Evolutionary conservation across 306 rosid species (phyloP), one percentile per base, ranked within the genome.

Genomic region (Adenanthera pavonina): DNA sequence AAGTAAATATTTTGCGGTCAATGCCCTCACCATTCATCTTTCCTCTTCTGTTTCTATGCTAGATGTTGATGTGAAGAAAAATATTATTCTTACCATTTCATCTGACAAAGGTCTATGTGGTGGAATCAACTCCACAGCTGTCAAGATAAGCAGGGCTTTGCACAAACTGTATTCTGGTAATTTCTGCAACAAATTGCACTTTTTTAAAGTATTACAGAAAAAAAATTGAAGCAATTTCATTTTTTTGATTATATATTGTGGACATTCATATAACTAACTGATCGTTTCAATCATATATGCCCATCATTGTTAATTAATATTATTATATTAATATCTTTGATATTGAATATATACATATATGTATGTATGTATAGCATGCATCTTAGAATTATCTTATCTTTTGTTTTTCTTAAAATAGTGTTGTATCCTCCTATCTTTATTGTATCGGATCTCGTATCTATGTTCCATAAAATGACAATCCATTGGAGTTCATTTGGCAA

Each of bases 31-130:
- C 49, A 67, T 76, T 12, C n/a, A 67, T 59, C 59, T 8, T 65
- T 69, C 15, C 25, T 44, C 38, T 73, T 83, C 14, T 83, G 60
- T 70, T 86, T 83, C 40, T 66, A 30, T 78, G 49, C 48, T 83
- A 96, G 98, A 89, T 59, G 89, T 89, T 78, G 87, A 84, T 74
- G 97, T 88, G 44, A 93, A 93, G 92, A 96, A 91, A 89, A 90
- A 82, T 68, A 97, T 96, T 33, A 77, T 96, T 46, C 83, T 96
- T 71, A 93, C 99, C 34, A 12, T 96, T 84, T 93, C 99, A 65
- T 92, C 99, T 0, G 99, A 96, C 94, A 96, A 96, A 84, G 99
- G 99, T 83, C 94, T 96, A 5, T 96, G 99, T 75, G 99, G 99
- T 85, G 99, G 99, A 69, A 96, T 96, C 83, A 96, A 96, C 83